These are phyloP conservation scores for Quercus phellos DNA, from an alignment of 331 rosid species.

Conservation along the genomic window DNA sequence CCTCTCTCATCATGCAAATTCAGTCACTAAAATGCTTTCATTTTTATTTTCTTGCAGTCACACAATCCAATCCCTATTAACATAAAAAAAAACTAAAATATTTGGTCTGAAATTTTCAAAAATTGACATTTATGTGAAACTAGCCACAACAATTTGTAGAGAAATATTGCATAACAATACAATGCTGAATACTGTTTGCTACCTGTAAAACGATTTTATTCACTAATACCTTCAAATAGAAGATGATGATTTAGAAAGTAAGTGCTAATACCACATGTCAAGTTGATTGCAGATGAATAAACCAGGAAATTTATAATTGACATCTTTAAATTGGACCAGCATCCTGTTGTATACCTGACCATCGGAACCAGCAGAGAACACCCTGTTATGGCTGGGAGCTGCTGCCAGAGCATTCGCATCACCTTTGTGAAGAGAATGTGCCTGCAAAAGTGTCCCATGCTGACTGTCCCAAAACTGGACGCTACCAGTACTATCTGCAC, in stretches of 20 bases:
- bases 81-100: not conserved
- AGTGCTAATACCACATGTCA: not conserved
- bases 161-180: not conserved
- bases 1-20: not conserved
- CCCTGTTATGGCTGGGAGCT: constrained; percentile 73
- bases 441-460: constrained; percentile 78
- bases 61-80: not conserved
- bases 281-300: not conserved
- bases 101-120: not conserved
- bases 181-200: not conserved
- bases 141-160: not conserved
- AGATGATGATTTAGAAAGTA: not conserved
- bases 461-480: constrained; percentile 93
- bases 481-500: constrained; percentile 95
- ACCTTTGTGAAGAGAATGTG: constrained; percentile 81
- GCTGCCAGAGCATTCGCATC: constrained; percentile 82
- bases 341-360: constrained; percentile 60
- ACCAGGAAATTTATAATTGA: not conserved
- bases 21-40: not conserved
- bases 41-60: not conserved
- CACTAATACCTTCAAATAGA: not conserved
- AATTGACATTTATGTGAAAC: not conserved
- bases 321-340: constrained; percentile 7
- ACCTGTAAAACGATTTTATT: too few species aligned
- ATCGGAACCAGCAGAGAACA: constrained; percentile 93